These are phyloP conservation scores for Aspergillus luchuensis DNA, from an alignment of 2,329 filamentous ascomycete genomes.

Conservation along the genomic window DNA sequence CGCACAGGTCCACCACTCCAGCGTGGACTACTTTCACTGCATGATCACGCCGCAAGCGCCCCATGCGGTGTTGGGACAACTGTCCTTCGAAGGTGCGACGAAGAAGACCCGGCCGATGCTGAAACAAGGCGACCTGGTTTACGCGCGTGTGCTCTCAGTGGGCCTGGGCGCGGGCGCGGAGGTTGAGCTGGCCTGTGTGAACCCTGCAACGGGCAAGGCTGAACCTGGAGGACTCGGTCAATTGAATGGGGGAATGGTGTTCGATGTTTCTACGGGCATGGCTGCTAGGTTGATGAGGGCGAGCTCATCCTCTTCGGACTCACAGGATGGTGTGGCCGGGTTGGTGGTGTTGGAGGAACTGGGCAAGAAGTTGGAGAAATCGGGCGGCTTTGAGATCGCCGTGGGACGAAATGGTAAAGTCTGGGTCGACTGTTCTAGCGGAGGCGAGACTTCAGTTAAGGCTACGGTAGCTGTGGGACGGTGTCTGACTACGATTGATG, in stretches of 20 bases:
- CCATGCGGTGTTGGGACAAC: conserved; percentile 73
- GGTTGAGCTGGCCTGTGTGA: conserved; percentile 86
- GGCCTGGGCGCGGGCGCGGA: conserved; percentile 83
- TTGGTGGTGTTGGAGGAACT: conserved; percentile 78
- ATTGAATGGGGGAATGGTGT: conserved; percentile 82
- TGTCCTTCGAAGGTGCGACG: conserved; percentile 89
- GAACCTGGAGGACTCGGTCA: conserved; percentile 86
- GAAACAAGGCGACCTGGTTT: conserved; percentile 74
- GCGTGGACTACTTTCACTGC: conserved; percentile 78
- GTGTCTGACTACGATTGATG: conserved; percentile 76
- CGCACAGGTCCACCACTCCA: conserved; percentile 76
- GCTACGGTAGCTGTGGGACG: conserved; percentile 76
- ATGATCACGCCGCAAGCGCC: conserved; percentile 66
- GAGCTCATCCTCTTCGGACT: conserved; percentile 39
- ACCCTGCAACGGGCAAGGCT: conserved; percentile 79
- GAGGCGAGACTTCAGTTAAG: conserved; percentile 58
- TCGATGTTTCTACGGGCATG: conserved; percentile 75
- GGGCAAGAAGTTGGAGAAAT: conserved; percentile 66
- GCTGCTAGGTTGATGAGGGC: conserved; percentile 68
- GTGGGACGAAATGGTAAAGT: conserved; percentile 89
- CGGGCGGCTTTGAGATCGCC: conserved; percentile 80
- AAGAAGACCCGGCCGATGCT: conserved; percentile 89
- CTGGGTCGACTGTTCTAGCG: conserved; percentile 76
- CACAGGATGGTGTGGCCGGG: conserved; percentile 56
- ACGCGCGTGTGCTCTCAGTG: conserved; percentile 78